These are phyloP conservation scores for Cadophora sp. DNA, from an alignment of 2,329 filamentous ascomycete genomes.

Conservation along the genomic window DNA sequence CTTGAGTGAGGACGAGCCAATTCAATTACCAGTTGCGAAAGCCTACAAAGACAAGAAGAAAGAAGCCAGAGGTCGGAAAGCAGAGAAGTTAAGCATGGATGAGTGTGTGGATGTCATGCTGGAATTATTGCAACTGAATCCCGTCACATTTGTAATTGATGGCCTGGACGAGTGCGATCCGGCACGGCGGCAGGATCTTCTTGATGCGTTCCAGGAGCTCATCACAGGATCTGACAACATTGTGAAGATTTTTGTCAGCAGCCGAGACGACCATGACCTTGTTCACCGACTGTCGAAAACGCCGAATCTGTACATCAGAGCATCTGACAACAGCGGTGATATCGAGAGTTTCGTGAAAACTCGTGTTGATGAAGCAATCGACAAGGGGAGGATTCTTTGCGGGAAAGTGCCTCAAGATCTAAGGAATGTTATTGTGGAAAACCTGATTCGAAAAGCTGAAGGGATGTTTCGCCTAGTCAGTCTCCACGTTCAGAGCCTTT, in stretches of 20 bases:
- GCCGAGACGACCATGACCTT: slow-evolving; percentile 27
- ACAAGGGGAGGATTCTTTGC: slow-evolving; percentile 10
- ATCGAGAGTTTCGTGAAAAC: slow-evolving; percentile 16
- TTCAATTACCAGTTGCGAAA: slow-evolving; percentile 10
- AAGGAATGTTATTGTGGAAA: background rate
- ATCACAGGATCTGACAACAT: slow-evolving; percentile 17
- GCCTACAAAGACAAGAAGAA: slow-evolving; percentile 17
- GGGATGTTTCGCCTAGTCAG: slow-evolving; percentile 27
- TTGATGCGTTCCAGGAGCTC: slow-evolving; percentile 22
- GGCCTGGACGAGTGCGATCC: slow-evolving; percentile 26
- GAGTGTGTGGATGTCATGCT: slow-evolving; percentile 23
- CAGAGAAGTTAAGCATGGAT: slow-evolving; percentile 4
- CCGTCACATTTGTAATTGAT: slow-evolving; percentile 28
- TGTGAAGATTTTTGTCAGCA: slow-evolving; percentile 27
- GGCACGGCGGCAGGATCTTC: slow-evolving; percentile 9
- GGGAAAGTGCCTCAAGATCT: slow-evolving; percentile 9
- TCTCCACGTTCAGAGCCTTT: slow-evolving; percentile 27
- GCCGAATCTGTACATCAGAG: slow-evolving; percentile 24
- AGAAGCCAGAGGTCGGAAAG: slow-evolving; percentile 4
- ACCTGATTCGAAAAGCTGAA: slow-evolving; percentile 3
- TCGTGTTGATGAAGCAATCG: slow-evolving; percentile 15
- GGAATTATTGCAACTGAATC: slow-evolving; percentile 8
- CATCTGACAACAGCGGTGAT: slow-evolving; percentile 21
- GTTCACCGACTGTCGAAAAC: slow-evolving; percentile 16
- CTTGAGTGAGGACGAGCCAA: background rate